Base-by-base conservation (phyloP, 768 basidiomycete species). In the Chalciporus sphaerocephalus region DNA sequence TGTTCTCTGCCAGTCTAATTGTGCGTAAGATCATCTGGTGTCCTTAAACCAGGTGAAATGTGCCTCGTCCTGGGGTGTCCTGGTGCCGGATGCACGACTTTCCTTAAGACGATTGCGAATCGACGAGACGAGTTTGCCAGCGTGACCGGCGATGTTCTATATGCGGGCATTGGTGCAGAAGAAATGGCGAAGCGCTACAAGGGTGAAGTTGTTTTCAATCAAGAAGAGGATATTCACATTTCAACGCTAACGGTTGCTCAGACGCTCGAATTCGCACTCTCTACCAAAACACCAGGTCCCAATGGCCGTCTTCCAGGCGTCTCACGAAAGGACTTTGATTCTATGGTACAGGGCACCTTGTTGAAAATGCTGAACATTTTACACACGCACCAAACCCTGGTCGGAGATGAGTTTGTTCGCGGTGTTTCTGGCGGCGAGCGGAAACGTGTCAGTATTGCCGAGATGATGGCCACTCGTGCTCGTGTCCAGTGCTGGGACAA, bases 341-440 rank as follows among this genome's bases (percentile, higher is more conserved):
- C 67, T 0, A 64, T 76, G 51, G 73, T 90, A 13, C 72, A 79
- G 25, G 75, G 83, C 16, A 74, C 80, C 55, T 69, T 87, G 47
- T 70, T 92, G 18, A 74, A 76, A 36, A 85, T 92, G 79, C 81
- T 94, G 46, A 92, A 92, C 57, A 87, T 95, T 57, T 73, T 75
- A 6, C 90, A 94, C 67, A 93, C 90, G 1, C 57, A 67, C 41
- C 67, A 79, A 44, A 94, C 92, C 5, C 80, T 87, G 1, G 83
- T 95, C 32, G 93, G 93, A 0, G 83, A 92, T 59, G 91, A 88
- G 48, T 90, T 87, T 55, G 83, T 95, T 8, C 84, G 84, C 13
- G 86, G 87, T 18, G 80, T 90, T 12, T 85, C 82, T 1, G 87
- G 88, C 34, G 87, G 87, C 16, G 87, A 90, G 57, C 75, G 83